Evolutionary conservation across 2,329 filamentous ascomycete genomes (phyloP).

Genomic region (Fonsecaea erecta): DNA sequence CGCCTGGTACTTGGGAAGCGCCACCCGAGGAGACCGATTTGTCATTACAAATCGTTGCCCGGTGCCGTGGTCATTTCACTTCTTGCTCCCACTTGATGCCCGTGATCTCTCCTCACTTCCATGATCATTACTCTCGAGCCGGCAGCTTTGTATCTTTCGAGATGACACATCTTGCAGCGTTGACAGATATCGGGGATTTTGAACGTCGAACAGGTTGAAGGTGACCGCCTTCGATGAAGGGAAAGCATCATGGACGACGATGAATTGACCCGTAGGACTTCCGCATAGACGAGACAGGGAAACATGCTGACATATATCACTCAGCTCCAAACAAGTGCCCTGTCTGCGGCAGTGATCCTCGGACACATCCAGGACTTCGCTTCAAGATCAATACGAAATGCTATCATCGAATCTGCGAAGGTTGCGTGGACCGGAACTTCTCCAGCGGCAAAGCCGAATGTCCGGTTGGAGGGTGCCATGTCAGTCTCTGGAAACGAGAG

Average conservation of each 20-base stretch:
- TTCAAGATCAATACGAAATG: conserved; percentile 98
- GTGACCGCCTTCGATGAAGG: not conserved
- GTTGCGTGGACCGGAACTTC: conserved; percentile 94
- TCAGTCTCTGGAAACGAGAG: conserved; percentile 67
- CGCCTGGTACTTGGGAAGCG: not conserved
- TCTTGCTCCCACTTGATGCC: not conserved
- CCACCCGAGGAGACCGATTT: conserved; percentile 10
- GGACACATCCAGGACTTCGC: conserved; percentile 90
- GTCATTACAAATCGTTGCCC: conserved; percentile 21
- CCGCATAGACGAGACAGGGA: not conserved
- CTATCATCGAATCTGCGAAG: conserved; percentile 98
- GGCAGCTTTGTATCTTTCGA: not conserved
- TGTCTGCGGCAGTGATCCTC: conserved; percentile 94
- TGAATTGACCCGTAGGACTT: conserved; percentile 21
- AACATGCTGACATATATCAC: not conserved
- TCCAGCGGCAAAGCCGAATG: conserved; percentile 88
- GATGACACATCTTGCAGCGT: not conserved
- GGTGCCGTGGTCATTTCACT: not conserved
- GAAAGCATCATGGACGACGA: conserved; percentile 29
- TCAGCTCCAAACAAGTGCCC: conserved; percentile 63
- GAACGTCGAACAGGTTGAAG: not conserved
- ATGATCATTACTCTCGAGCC: not conserved
- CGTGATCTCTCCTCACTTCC: not conserved
- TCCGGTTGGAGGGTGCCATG: conserved; percentile 84
- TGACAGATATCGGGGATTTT: not conserved